Conservation (phyloP, 2,329 filamentous ascomycete species). For the Pyrenophora seminiperda region DNA sequence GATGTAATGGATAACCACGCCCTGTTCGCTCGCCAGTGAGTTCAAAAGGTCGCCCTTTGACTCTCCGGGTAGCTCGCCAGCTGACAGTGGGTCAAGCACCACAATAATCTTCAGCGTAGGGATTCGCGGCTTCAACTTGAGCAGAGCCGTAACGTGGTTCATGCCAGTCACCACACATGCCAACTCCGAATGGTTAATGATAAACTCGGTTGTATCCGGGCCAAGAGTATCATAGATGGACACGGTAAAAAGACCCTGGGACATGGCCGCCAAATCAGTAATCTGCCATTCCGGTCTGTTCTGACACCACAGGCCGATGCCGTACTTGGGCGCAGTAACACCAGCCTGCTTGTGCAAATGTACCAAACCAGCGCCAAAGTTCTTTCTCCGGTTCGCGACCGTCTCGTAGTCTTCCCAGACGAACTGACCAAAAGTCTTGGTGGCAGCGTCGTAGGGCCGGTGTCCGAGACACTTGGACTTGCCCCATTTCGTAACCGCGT, state of each 20-base stretch:
- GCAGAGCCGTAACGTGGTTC: slow-evolving; percentile 77
- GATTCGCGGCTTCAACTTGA: slow-evolving; percentile 78
- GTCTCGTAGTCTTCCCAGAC: slow-evolving; percentile 84
- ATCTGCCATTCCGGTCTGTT: slow-evolving; percentile 91
- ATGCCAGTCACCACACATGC: slow-evolving; percentile 77
- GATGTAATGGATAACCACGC: slow-evolving; percentile 79
- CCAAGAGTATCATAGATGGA: slow-evolving; percentile 97
- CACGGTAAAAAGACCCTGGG: slow-evolving; percentile 85
- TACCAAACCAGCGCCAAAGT: slow-evolving; percentile 83
- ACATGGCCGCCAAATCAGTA: slow-evolving; percentile 82
- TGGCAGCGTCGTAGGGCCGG: slow-evolving; percentile 76
- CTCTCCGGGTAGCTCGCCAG: slow-evolving; percentile 74
- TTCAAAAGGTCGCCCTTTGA: slow-evolving; percentile 82
- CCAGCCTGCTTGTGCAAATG: slow-evolving; percentile 78
- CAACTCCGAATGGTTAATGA: slow-evolving; percentile 87
- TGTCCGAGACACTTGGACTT: slow-evolving; percentile 77
- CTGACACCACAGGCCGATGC: slow-evolving; percentile 83
- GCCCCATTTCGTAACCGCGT: slow-evolving; percentile 63
- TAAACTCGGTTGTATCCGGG: slow-evolving; percentile 89
- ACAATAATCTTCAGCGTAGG: slow-evolving; percentile 87
- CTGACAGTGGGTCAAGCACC: slow-evolving; percentile 80
- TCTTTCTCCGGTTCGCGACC: slow-evolving; percentile 76
- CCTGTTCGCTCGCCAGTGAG: slow-evolving; percentile 72
- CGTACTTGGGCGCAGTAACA: slow-evolving; percentile 67
- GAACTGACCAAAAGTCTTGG: slow-evolving; percentile 76